These are phyloP conservation scores for Ascochyta rabiei DNA, from an alignment of 2,329 filamentous ascomycete species.

Conservation along the genomic window DNA sequence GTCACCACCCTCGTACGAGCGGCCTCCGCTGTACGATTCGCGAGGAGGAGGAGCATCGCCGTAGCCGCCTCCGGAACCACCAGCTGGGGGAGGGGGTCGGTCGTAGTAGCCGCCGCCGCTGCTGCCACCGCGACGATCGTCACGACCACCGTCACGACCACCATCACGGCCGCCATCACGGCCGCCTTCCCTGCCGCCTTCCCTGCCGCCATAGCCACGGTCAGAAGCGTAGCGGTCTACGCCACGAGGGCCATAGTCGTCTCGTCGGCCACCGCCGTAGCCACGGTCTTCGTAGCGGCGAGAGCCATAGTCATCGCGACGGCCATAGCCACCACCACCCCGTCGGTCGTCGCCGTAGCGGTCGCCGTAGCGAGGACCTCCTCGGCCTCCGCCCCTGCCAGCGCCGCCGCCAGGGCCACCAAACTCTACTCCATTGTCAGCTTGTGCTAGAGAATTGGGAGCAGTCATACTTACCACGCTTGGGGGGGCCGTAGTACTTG, in stretches of 20 bases:
- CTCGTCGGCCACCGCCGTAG: slow-evolving; percentile 62
- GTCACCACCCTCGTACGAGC: slow-evolving; percentile 52
- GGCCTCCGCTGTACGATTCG: slow-evolving; percentile 46
- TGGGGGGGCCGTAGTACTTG: slow-evolving; percentile 98
- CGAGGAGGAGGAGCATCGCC: slow-evolving; percentile 46
- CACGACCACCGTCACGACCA: slow-evolving; percentile 51
- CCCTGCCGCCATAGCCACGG: slow-evolving; percentile 58
- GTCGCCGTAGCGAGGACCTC: slow-evolving; percentile 58
- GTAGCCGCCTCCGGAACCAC: slow-evolving; percentile 37
- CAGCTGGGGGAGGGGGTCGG: slow-evolving; percentile 52
- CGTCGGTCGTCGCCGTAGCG: slow-evolving; percentile 55
- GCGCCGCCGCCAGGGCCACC: slow-evolving; percentile 50
- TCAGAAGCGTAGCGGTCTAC: slow-evolving; percentile 66
- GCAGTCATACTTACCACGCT: slow-evolving; percentile 75
- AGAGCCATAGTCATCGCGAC: slow-evolving; percentile 56
- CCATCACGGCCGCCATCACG: slow-evolving; percentile 54
- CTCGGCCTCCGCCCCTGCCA: slow-evolving; percentile 53
- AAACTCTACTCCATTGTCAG: slow-evolving; percentile 49
- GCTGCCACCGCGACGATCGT: slow-evolving; percentile 28
- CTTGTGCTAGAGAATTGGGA: neutral
- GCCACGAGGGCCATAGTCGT: slow-evolving; percentile 48
- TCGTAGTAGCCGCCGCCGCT: slow-evolving; percentile 63
- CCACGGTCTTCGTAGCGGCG: slow-evolving; percentile 51
- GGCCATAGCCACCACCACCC: slow-evolving; percentile 53
- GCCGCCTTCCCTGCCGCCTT: slow-evolving; percentile 61